Conservation (phyloP, 202 grass and related monocot species). For the Alloteropsis angusta region DNA sequence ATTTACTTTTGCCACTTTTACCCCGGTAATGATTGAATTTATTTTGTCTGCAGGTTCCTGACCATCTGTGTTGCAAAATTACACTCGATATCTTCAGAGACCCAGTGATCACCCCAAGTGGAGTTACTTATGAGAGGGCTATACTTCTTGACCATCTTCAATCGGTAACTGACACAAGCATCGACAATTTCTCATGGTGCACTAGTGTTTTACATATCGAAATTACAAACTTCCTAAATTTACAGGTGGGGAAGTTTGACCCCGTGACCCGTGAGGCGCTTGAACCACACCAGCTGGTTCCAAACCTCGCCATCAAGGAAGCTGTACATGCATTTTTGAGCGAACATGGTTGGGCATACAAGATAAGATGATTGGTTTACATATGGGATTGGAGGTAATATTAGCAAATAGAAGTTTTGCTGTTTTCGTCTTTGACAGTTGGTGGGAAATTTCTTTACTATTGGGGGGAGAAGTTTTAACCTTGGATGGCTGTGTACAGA, state of each 20-base stretch:
- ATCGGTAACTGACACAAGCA: constrained; percentile 36
- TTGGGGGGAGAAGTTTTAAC: background rate
- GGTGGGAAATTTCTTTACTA: background rate
- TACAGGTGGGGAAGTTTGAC: constrained; percentile 85
- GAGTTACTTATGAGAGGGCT: constrained; percentile 82
- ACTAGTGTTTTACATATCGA: background rate
- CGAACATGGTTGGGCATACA: constrained; percentile 86
- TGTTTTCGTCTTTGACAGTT: background rate
- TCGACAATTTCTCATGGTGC: background rate
- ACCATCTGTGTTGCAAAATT: constrained; percentile 90
- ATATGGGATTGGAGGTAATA: constrained; percentile 17
- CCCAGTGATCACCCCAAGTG: constrained; percentile 86
- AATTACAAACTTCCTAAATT: constrained; percentile 8
- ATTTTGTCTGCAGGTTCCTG: constrained; percentile 59
- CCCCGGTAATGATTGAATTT: too few species aligned
- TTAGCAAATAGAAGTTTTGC: constrained; percentile 1
- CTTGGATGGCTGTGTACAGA: constrained; percentile 3
- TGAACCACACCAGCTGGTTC: constrained; percentile 64
- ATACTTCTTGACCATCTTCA: constrained; percentile 88
- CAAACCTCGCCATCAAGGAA: constrained; percentile 87
- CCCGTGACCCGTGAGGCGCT: constrained; percentile 65
- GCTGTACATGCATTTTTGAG: constrained; percentile 78
- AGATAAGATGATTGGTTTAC: constrained; percentile 44
- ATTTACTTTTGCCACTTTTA: too few species aligned
- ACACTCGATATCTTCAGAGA: constrained; percentile 81